Conservation (phyloP, 2,329 filamentous ascomycete genomes). For the Scedosporium aurantiacum region DNA sequence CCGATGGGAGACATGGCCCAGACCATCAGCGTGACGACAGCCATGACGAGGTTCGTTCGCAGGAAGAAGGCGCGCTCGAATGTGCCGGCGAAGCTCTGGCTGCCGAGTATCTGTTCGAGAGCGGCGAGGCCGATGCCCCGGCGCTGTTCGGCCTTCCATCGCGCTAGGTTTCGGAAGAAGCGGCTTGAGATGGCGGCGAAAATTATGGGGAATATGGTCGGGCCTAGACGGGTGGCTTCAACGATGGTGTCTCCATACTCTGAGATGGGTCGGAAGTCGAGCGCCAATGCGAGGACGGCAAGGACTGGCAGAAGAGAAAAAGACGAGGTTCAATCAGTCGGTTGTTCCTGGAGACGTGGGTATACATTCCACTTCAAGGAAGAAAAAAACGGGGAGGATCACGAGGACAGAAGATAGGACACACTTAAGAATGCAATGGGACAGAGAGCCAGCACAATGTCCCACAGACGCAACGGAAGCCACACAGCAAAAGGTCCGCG, state of each 20-base stretch:
- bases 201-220: constrained; percentile 5
- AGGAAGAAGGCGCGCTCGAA: neutral
- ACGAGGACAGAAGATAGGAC: neutral
- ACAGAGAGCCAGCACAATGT: neutral
- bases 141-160: neutral
- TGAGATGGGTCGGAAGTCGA: neutral
- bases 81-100: constrained; percentile 6
- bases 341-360: neutral
- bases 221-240: constrained; percentile 5
- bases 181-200: constrained; percentile 5
- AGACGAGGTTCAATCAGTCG: neutral
- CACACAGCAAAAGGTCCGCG: neutral
- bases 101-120: constrained; percentile 6
- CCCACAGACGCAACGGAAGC: neutral
- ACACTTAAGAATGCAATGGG: neutral
- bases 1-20: constrained; percentile 6
- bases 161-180: neutral
- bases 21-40: neutral
- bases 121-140: constrained; percentile 1
- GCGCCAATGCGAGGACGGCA: neutral
- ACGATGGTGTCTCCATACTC: neutral
- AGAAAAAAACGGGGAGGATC: too few species aligned
- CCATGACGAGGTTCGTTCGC: neutral
- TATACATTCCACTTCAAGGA: too few species aligned
- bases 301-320: neutral